phyloP scores from a whole-genome alignment of 208 protist species.

The Acanthamoeba culbertsoni region DNA sequence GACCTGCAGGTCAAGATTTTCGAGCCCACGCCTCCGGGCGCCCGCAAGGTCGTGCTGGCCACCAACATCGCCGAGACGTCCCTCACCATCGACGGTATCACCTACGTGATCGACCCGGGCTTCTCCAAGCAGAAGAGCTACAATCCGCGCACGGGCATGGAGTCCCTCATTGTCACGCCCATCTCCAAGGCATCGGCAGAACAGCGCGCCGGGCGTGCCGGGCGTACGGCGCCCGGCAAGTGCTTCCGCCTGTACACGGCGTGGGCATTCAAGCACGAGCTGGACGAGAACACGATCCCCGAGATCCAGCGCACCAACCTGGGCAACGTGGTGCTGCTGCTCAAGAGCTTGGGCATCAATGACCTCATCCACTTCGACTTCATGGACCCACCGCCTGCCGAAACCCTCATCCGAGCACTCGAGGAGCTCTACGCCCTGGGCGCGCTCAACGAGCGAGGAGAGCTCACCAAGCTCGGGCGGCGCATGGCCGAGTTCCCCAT shows the following conservation, averaged over 20 bases:
- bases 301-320: constrained; percentile 98
- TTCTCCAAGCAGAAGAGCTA: constrained; percentile 97
- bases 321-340: constrained; percentile 95
- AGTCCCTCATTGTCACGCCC: constrained; percentile 90
- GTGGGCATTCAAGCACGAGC: constrained; percentile 91
- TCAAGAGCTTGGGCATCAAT: constrained; percentile 96
- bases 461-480: constrained; percentile 86
- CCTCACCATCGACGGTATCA: constrained; percentile 98
- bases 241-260: constrained; percentile 98
- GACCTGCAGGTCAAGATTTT: constrained; percentile 96
- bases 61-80: constrained; percentile 99
- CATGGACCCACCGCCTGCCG: constrained; percentile 97
- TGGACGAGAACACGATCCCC: constrained; percentile 94
- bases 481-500: constrained; percentile 89
- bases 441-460: constrained; percentile 82
- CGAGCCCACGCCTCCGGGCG: constrained; percentile 87
- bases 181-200: constrained; percentile 92
- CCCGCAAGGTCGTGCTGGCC: constrained; percentile 95
- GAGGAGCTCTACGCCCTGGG: constrained; percentile 90
- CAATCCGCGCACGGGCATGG: constrained; percentile 96
- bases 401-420: constrained; percentile 95
- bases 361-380: constrained; percentile 97
- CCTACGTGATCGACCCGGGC: constrained; percentile 98
- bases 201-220: constrained; percentile 96
- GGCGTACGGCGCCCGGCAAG: constrained; percentile 95